Conservation (phyloP, 2,329 filamentous ascomycete genomes). For the Colletotrichum magnum region DNA sequence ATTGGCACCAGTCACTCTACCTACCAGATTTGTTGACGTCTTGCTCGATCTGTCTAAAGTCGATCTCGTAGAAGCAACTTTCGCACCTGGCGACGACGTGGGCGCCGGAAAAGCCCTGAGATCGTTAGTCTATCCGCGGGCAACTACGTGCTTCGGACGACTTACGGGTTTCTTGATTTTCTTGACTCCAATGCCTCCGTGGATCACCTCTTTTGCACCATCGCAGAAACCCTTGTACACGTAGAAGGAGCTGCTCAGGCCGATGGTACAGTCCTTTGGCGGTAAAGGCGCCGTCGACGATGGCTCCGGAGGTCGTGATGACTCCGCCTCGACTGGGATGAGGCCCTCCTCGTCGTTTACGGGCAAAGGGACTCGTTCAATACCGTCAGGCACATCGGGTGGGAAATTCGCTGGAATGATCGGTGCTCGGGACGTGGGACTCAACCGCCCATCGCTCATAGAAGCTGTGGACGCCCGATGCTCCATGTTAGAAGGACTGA, state of each 20-base stretch:
- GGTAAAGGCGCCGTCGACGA: slow-evolving; percentile 38
- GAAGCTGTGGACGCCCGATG: slow-evolving; percentile 41
- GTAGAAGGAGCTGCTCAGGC: slow-evolving; percentile 63
- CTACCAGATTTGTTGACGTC: slow-evolving; percentile 65
- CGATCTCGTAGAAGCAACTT: slow-evolving; percentile 67
- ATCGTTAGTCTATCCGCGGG: not conserved
- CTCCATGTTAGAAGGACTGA: slow-evolving; percentile 41
- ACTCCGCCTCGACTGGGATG: slow-evolving; percentile 53
- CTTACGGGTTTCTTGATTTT: slow-evolving; percentile 65
- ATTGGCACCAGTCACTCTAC: slow-evolving; percentile 32
- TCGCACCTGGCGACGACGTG: slow-evolving; percentile 65
- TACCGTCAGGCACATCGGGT: slow-evolving; percentile 31
- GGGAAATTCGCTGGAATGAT: slow-evolving; percentile 34
- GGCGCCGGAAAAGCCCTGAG: slow-evolving; percentile 58
- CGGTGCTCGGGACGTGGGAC: slow-evolving; percentile 7
- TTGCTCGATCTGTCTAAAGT: slow-evolving; percentile 65
- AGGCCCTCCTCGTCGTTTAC: slow-evolving; percentile 49
- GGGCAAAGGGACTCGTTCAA: slow-evolving; percentile 24
- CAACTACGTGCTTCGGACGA: not conserved
- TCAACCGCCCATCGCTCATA: slow-evolving; percentile 36
- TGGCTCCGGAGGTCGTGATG: slow-evolving; percentile 30
- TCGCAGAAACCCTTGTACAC: slow-evolving; percentile 69
- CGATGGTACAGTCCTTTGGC: slow-evolving; percentile 58
- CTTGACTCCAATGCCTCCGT: slow-evolving; percentile 64
- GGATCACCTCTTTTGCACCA: slow-evolving; percentile 65